Conservation (phyloP, 2,329 filamentous ascomycete genomes). For the Falciphora oryzae region DNA sequence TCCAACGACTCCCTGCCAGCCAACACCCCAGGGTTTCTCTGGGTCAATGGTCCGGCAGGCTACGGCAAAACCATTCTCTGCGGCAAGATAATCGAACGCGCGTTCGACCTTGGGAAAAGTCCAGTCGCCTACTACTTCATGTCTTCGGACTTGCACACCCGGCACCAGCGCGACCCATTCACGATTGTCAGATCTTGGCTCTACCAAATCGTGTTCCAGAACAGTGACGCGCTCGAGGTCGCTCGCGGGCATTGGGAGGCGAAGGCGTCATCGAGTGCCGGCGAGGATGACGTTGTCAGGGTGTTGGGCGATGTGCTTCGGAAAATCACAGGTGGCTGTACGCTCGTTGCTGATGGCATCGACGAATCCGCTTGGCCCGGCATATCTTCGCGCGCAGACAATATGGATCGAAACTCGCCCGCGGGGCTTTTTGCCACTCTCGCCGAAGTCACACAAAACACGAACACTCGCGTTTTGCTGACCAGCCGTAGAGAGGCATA, state of each 20-base stretch:
- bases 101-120: accelerated
- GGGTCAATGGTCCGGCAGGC: neutral
- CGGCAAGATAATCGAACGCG: neutral
- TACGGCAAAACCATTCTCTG: neutral
- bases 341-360: neutral
- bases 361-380: neutral
- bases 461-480: neutral
- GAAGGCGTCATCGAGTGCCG: neutral
- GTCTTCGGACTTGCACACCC: neutral
- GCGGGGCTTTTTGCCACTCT: neutral
- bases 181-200: neutral
- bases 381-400: neutral
- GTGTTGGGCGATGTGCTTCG: neutral
- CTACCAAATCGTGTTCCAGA: neutral
- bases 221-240: neutral
- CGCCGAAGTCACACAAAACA: neutral
- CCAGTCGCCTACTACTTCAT: neutral
- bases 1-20: neutral
- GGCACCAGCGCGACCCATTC: neutral
- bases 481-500: neutral
- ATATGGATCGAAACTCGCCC: neutral
- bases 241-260: neutral
- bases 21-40: neutral
- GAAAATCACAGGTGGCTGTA: neutral
- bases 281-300: neutral